phyloP scores from a whole-genome alignment of 345 rosid species.

The Citrus unshiu region DNA sequence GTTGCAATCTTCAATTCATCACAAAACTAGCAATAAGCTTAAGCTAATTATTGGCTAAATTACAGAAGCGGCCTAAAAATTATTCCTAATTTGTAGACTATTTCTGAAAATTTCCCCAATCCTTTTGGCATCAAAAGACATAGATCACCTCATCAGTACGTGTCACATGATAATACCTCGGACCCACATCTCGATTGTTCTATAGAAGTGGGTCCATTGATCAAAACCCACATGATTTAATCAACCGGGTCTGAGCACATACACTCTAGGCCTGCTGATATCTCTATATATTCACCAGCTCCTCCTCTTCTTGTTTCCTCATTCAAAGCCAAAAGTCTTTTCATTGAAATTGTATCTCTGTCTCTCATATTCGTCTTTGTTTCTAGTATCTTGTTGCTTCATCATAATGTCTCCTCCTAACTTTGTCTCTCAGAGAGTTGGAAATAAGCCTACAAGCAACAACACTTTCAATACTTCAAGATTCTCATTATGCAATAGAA shows the following conservation, averaged over 20 bases:
- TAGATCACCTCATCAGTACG: neutral
- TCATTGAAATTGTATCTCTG: neutral
- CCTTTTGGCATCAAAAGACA: neutral
- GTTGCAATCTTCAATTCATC: neutral
- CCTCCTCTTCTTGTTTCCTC: neutral
- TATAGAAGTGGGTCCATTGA: neutral
- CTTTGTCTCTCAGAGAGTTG: neutral
- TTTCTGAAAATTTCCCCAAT: too few relatives aligned
- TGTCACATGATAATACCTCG: neutral
- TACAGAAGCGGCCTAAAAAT: neutral
- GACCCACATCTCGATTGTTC: neutral
- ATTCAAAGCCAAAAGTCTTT: neutral
- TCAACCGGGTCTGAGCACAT: neutral
- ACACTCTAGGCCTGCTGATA: neutral
- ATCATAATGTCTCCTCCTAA: neutral
- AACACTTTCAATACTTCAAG: neutral
- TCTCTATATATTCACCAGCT: neutral
- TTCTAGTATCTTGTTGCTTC: neutral
- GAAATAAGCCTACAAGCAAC: neutral
- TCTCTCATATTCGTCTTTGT: neutral
- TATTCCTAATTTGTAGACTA: too few relatives aligned
- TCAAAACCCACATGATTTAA: neutral
- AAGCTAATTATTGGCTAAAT: neutral
- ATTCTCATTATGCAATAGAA: constrained; percentile 6
- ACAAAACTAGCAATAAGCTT: neutral